These are phyloP conservation scores for Astrothelium macrocarpum DNA, from an alignment of 495 filamentous ascomycete genomes.

Conservation along the genomic window DNA sequence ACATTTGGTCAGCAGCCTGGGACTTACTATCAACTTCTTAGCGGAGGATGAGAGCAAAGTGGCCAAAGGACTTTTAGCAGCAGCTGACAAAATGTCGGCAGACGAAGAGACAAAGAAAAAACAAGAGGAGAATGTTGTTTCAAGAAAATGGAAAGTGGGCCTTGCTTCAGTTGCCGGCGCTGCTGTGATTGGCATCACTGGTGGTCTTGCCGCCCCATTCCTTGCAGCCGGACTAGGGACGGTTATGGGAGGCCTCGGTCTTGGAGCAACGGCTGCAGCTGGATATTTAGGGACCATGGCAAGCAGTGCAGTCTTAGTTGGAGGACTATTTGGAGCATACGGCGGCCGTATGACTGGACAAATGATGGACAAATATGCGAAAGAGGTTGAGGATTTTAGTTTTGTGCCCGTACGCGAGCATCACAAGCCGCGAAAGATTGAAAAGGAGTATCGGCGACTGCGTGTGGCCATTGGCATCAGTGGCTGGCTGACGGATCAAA, in stretches of 20 bases:
- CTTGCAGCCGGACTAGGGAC: conserved; percentile 74
- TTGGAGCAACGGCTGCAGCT: conserved; percentile 70
- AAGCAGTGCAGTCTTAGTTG: conserved; percentile 65
- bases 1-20: conserved; percentile 26
- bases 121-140: conserved; percentile 52
- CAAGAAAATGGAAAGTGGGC: conserved; percentile 71
- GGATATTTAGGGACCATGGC: conserved; percentile 70
- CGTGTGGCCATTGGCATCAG: conserved; percentile 74
- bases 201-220: conserved; percentile 71
- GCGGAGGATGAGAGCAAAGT: conserved; percentile 37
- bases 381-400: conserved; percentile 80
- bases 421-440: conserved; percentile 27
- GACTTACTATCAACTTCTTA: conserved; percentile 23
- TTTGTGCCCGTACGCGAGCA: conserved; percentile 62
- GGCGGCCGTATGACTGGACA: conserved; percentile 74
- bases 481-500: conserved; percentile 67
- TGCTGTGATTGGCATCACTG: conserved; percentile 70
- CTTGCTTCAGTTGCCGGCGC: conserved; percentile 71
- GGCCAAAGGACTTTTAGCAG: conserved; percentile 61
- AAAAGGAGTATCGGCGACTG: conserved; percentile 53
- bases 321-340: conserved; percentile 81
- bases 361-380: conserved; percentile 80
- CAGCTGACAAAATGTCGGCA: conserved; percentile 58
- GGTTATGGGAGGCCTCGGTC: conserved; percentile 68
- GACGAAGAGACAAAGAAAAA: conserved; percentile 59